Evolutionary conservation across 768 basidiomycete species (phyloP).

Genomic region (Trametes punicea): DNA sequence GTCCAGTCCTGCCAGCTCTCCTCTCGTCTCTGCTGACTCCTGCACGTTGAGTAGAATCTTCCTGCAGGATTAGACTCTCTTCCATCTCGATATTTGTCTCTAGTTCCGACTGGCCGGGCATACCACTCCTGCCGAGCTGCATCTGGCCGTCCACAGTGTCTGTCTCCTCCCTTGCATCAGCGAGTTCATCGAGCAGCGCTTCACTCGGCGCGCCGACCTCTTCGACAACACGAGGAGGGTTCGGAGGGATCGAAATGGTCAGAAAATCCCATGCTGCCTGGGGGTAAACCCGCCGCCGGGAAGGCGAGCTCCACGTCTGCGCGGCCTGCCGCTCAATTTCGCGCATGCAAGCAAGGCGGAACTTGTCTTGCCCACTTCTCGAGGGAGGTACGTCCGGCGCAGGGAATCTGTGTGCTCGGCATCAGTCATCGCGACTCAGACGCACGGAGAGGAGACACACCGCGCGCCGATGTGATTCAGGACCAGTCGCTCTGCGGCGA

Average conservation of each 20-base stretch:
- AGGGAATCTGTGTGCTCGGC: conserved; percentile 21
- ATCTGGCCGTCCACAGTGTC: background rate
- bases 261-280: conserved; percentile 55
- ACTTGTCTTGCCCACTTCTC: conserved; percentile 10
- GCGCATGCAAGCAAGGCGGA: conserved; percentile 23
- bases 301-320: conserved; percentile 23
- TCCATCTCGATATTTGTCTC: background rate
- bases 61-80: background rate
- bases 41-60: background rate
- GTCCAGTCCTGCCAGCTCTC: background rate
- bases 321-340: conserved; percentile 33
- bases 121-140: background rate
- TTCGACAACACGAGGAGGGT: background rate
- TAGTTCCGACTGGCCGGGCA: background rate
- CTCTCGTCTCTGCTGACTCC: background rate
- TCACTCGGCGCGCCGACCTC: background rate
- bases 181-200: background rate
- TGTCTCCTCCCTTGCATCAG: background rate
- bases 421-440: background rate
- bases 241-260: conserved; percentile 20
- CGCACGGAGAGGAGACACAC: conserved; percentile 35
- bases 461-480: conserved; percentile 77
- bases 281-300: conserved; percentile 34
- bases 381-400: conserved; percentile 16
- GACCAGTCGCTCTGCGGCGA: conserved; percentile 58